A percentile compares a stretch with the other conserved stretches of the same genome.
These are phyloP conservation scores for Dillenia turbinata DNA, from an alignment of 164 flowering plant genomes.

Conservation along the genomic window DNA sequence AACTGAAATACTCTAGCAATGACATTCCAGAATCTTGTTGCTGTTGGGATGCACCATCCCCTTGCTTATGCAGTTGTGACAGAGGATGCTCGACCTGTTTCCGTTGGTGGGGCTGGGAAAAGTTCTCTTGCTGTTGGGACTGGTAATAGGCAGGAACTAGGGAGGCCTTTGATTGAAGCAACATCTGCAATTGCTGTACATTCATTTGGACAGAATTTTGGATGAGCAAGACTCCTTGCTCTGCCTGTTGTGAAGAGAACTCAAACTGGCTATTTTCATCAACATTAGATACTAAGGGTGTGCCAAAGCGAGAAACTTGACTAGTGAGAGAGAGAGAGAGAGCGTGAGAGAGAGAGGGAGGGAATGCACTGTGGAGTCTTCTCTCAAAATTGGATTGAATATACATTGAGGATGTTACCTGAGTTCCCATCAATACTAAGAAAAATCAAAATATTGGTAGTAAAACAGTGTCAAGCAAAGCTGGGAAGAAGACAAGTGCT, in stretches of 20 bases:
- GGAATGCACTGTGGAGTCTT: no score
- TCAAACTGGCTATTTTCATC: conserved; percentile 67
- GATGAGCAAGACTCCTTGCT: conserved; percentile 45
- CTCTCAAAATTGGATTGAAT: no score
- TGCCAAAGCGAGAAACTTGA: conserved; percentile 45
- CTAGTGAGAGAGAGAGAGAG: no score
- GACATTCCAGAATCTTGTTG: conserved; percentile 64
- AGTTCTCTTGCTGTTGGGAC: conserved; percentile 48
- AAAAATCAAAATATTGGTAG: no score
- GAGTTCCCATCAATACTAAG: no score
- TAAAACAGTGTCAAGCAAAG: no score
- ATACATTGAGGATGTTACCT: no score
- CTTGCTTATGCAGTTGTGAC: conserved; percentile 38
- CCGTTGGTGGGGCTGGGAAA: conserved; percentile 37
- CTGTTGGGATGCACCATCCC: conserved; percentile 42
- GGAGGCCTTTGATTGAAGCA: conserved; percentile 65
- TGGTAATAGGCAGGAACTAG: conserved; percentile 55
- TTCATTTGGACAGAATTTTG: conserved; percentile 59
- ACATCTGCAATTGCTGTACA: conserved; percentile 48
- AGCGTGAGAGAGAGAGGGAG: no score
- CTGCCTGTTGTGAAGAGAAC: conserved; percentile 60
- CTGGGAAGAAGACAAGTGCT: no score
- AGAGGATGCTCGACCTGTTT: conserved; percentile 41
- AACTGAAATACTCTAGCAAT: conserved; percentile 69
- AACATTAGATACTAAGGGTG: conserved; percentile 42